Conservation (phyloP, 495 filamentous ascomycete species). For the Bathelium albidoporum region DNA sequence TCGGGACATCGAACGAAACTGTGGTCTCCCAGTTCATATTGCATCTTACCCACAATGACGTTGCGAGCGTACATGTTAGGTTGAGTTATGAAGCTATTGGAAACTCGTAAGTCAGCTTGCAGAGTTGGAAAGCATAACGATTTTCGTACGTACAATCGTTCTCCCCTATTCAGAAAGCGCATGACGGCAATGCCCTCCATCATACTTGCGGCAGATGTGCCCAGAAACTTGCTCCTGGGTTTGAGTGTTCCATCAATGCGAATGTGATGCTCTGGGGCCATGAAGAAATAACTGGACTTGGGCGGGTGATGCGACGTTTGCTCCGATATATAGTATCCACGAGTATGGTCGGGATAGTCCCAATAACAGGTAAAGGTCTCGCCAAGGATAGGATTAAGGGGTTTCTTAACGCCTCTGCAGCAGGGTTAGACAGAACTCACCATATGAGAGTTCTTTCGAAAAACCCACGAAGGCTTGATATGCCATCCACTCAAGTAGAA, state of each 20-base stretch:
- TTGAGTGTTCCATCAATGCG: slow-evolving; percentile 93
- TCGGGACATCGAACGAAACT: slow-evolving; percentile 91
- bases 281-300: slow-evolving; percentile 98
- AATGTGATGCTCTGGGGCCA: slow-evolving; percentile 90
- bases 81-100: slow-evolving; percentile 70
- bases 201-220: slow-evolving; percentile 94
- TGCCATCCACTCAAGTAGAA: slow-evolving; percentile 99
- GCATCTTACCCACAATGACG: slow-evolving; percentile 98
- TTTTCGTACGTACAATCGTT: slow-evolving; percentile 66
- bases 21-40: slow-evolving; percentile 96
- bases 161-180: slow-evolving; percentile 69
- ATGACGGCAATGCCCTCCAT: slow-evolving; percentile 95
- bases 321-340: slow-evolving; percentile 91
- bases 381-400: slow-evolving; percentile 91
- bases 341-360: slow-evolving; percentile 79
- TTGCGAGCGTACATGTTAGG: slow-evolving; percentile 99
- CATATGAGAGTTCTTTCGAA: background rate
- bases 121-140: background rate
- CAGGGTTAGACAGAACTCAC: slow-evolving; percentile 2
- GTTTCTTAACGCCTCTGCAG: slow-evolving; percentile 90
- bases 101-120: slow-evolving; percentile 3
- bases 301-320: slow-evolving; percentile 97
- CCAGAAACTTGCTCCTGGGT: slow-evolving; percentile 90
- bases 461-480: slow-evolving; percentile 85
- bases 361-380: slow-evolving; percentile 93